Evolutionary conservation across 176 grass and related monocot genomes (phyloP), one percentile per base, ranked within the genome.

Genomic region (Zizania latifolia): DNA sequence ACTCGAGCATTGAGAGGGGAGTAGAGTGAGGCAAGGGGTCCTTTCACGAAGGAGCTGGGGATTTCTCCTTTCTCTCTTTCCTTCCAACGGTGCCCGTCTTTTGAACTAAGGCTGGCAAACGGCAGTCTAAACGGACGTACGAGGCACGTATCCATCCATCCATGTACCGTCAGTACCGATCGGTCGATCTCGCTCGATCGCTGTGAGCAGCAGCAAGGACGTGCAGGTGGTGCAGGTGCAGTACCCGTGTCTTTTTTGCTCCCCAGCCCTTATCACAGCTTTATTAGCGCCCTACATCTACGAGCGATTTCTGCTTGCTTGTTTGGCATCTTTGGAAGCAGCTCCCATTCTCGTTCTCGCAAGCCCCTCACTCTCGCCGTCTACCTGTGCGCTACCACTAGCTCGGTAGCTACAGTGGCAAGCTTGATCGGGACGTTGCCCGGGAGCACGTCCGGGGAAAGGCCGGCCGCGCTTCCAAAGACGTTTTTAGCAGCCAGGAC

Each of bases 11-110:
- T 48, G 26, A 27, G 65, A 10, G 14, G 1, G 31, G 8, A 36
- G 34, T 59, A 45, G 14, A 2, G 17, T n/a, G 48, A 58, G 14
- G 12, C 13, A 6, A 29, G 1, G 26, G 65, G 53, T 70, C 30
- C 83, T 80, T 85, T 85, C 68, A 10, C 57, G 35, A 56, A 75
- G 78, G 35, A 44, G 71, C 62, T 15, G 84, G 71, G 64, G 71
- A 70, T 71, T 77, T 76, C 45, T 67, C 38, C 15, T 33, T 53
- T 45, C 12, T 68, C 10, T 35, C 27, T 30, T n/a, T n/a, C 78
- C 65, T 38, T 68, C 50, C 58, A 63, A 28, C 34, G 0, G 43
- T 19, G 12, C 24, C 14, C 30, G n/a, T 14, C 45, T 59, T 73
- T 70, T 40, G 73, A 59, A 56, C 28, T 35, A 21, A 21, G 17